Percentiles rank a stretch among this genome's conserved stretches.
These are phyloP conservation scores for Phytomonas francai DNA, from an alignment of 208 protist genomes.

Conservation along the genomic window DNA sequence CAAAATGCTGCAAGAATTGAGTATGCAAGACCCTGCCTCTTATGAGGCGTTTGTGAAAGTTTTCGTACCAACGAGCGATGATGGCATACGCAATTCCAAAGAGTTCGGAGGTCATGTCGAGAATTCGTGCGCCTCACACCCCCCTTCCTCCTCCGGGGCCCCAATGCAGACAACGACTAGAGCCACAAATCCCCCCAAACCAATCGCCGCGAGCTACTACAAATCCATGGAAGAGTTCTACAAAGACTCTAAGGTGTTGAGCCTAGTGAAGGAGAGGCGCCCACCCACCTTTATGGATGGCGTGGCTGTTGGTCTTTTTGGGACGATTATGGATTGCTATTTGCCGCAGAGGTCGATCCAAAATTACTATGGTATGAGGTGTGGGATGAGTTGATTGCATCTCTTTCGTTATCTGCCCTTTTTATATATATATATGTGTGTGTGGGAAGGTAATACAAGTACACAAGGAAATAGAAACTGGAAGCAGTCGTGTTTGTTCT, in stretches of 20 bases:
- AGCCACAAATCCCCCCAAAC: background rate
- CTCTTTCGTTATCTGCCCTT: constrained; percentile 8
- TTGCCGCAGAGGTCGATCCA: constrained; percentile 59
- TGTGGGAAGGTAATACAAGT: background rate
- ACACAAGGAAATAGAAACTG: background rate
- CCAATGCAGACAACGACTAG: background rate
- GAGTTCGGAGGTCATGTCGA: background rate
- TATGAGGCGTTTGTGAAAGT: background rate
- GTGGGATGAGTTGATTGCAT: constrained; percentile 32
- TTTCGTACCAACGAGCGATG: background rate
- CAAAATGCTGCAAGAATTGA: constrained; percentile 24
- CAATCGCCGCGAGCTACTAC: background rate
- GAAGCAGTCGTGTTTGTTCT: background rate
- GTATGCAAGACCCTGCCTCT: constrained; percentile 11
- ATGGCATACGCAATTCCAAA: background rate
- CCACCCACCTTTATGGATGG: constrained; percentile 67
- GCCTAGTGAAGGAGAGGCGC: background rate
- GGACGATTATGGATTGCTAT: constrained; percentile 82
- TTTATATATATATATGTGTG: no score
- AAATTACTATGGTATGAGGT: constrained; percentile 65
- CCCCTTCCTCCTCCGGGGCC: background rate
- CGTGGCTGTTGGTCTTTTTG: constrained; percentile 67
- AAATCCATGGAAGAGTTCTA: background rate
- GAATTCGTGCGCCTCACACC: background rate
- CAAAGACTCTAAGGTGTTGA: background rate